Base-by-base conservation (phyloP, 306 rosid species). In the Astragalus membranaceus region DNA sequence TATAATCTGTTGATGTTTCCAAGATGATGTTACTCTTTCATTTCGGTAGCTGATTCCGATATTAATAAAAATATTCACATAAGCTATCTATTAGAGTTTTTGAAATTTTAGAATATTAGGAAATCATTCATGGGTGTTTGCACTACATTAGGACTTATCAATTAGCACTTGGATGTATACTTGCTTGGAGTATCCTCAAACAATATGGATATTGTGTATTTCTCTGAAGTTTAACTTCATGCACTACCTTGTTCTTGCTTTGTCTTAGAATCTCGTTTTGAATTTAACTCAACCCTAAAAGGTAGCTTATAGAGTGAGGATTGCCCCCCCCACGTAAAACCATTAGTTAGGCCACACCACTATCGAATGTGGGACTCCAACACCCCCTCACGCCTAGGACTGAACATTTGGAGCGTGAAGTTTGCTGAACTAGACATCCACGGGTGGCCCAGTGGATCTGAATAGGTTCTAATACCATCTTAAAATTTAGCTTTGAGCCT, bases 1-100 rank as follows among this genome's bases (percentile, higher is more conserved):
- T 15, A 54, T 74, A 48, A 64, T 73, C 10, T 78, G 50, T 70
- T 63, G 56, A 30, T 69, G 23, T 70, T 61, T 64, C 58, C 43
- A 41, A 32, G 50, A 37, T 69, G 42, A 77, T 51, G 62, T 61
- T 36, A 51, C 36, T 52, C 73, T 53, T 67, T 62, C 46, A 60
- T 76, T 32, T 53, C 49, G 4, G 42, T 20, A 49, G 43, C 37
- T 80, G 67, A 37, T 66, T 66, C 50, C 20, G 37, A 50, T 39
- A 57, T 70, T 6, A 70, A 56, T 64, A 59, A 13, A 44, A 69
- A 41, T 46, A 44, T 64, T 58, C 32, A 13, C 72, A 44, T 16
- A 30, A 41, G 64, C n/a, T 64, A 56, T 17, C 69, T 57, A 7
- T 73, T 42, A 8, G 33, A 10, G 23, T 33, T 70, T 58, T 50